Evolutionary conservation across 2,329 filamentous ascomycete genomes (phyloP), one percentile per base, ranked within the genome.

Genomic region (Venturia oleaginea): DNA sequence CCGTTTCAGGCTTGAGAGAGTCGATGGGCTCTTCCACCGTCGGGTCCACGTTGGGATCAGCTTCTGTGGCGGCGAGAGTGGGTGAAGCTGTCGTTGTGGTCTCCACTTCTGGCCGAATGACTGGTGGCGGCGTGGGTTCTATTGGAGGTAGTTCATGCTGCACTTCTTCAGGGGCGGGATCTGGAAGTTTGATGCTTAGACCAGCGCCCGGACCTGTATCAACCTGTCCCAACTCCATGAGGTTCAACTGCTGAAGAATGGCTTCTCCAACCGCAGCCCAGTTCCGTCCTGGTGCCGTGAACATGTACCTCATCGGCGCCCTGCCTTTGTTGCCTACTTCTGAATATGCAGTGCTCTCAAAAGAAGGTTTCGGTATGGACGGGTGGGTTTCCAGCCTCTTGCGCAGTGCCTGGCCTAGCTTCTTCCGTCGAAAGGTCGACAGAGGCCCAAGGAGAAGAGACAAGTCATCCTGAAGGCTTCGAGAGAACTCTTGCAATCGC

Each of bases 311-410:
- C 24, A 62, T 54, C 19, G 65, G 65, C 17, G 46, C 34, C 17
- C 55, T 61, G 11, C 65, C 65, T n/a, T 48, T 34, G n/a, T 59
- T 46, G 4, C 59, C 59, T 4, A 32, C n/a, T 11, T 38, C 34
- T 1, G 64, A 62, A 22, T 64, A 54, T 40, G 51, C 37, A 32
- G 37, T 54, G 24, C 42, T 55, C 19, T 62, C 72, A 62, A 75
- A 75, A 2, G 73, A 75, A 69, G 13, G 75, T 69, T n/a, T 69
- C 66, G 32, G 79, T 75, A 68, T 80, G 70, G 69, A 77, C 76
- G 61, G 76, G 75, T 83, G 86, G 1, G 81, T 79, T 70, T 85
- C 82, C 46, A 83, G 75, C 51, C 81, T 80, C 59, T 77, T 78
- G 69, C 79, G 81, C n/a, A 87, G 72, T 34, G 79, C 76, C 55